These are phyloP conservation scores for Talaromyces sp. DNA, from an alignment of 2,329 filamentous ascomycete species.

Conservation along the genomic window DNA sequence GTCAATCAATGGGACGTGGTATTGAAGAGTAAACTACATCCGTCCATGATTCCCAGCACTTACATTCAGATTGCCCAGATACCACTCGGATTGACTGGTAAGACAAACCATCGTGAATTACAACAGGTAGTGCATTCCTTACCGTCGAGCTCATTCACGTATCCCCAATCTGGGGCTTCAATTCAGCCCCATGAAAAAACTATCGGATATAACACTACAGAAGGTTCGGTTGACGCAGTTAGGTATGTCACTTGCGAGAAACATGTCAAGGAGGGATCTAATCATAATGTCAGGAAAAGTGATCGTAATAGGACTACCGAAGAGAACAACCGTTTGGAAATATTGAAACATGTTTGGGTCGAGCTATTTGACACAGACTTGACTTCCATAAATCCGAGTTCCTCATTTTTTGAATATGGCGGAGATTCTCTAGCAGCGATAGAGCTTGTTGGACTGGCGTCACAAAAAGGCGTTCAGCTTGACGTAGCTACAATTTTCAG, in stretches of 20 bases:
- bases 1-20: background rate
- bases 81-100: background rate
- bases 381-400: background rate
- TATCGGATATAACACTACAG: background rate
- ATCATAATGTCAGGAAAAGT: background rate
- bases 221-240: background rate
- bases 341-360: background rate
- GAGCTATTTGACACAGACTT: background rate
- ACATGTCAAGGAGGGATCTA: background rate
- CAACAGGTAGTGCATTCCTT: background rate
- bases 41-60: slow-evolving; percentile 2
- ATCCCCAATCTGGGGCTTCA: background rate
- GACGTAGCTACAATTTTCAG: background rate
- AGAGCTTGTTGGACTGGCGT: background rate
- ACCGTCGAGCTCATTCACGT: background rate
- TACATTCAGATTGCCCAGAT: background rate
- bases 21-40: background rate
- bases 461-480: background rate
- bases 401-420: background rate
- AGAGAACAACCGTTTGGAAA: background rate
- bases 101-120: background rate
- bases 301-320: background rate
- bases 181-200: background rate
- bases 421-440: slow-evolving; percentile 9
- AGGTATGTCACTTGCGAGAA: background rate